A percentile compares a stretch with the other conserved stretches of the same genome.
phyloP scores from a whole-genome alignment of 2,329 filamentous ascomycete genomes.

The Epichloe hybrida region DNA sequence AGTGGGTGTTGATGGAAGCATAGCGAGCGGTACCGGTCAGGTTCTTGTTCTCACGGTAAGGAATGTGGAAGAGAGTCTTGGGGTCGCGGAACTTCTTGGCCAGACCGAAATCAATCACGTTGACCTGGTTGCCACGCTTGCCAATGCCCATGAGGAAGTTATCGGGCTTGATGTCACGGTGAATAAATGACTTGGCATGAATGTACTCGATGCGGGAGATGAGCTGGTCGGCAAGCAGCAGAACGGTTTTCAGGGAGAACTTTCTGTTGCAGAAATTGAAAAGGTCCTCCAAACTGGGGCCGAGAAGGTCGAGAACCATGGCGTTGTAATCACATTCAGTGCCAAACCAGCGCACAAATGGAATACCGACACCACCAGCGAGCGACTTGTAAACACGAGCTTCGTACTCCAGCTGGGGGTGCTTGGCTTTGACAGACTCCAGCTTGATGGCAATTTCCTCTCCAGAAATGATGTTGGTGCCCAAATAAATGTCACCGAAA shows the following conservation, averaged over 20 bases:
- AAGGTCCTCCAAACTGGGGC: constrained; percentile 88
- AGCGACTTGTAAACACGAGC: constrained; percentile 84
- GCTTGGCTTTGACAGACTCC: constrained; percentile 98
- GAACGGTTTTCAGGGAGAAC: constrained; percentile 96
- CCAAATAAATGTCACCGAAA: constrained; percentile 97
- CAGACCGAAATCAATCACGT: constrained; percentile 96
- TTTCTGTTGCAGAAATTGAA: constrained; percentile 99
- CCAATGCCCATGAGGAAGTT: constrained; percentile 99
- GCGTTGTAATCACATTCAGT: constrained; percentile 99
- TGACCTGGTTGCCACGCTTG: constrained; percentile 98
- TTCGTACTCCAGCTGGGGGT: constrained; percentile 97
- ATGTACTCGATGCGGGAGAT: constrained; percentile 99
- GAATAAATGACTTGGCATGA: constrained; percentile 98
- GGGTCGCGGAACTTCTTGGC: constrained; percentile 99
- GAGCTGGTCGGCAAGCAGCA: constrained; percentile 91
- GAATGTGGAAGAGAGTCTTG: constrained; percentile 99
- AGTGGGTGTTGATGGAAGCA: constrained; percentile 95
- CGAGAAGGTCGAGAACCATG: constrained; percentile 96
- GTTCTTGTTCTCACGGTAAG: constrained; percentile 99
- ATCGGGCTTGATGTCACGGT: constrained; percentile 99
- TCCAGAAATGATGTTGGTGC: constrained; percentile 98
- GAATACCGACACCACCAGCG: constrained; percentile 92
- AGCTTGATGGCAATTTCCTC: constrained; percentile 99
- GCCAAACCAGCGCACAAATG: constrained; percentile 98
- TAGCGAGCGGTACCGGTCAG: constrained; percentile 97